Percentiles rank a stretch among this genome's conserved stretches.
These are phyloP conservation scores for Kazachstania psychrophila DNA, from an alignment of 805 yeast species.

Conservation along the genomic window DNA sequence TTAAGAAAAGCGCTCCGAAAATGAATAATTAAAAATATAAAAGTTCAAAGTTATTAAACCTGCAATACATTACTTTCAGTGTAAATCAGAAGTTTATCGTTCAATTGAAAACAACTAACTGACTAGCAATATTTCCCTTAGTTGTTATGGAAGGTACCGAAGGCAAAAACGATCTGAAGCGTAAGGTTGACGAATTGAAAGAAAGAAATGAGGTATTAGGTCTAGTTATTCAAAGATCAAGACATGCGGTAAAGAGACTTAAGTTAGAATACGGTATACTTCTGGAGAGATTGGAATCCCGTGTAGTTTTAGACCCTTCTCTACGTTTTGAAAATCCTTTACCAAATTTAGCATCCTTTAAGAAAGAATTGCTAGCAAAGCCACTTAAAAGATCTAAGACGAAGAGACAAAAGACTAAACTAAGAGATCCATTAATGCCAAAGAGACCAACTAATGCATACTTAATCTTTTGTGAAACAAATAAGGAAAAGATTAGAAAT, in stretches of 20 bases:
- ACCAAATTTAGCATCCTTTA: conserved; percentile 25
- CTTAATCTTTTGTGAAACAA: conserved; percentile 75
- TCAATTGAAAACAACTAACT: conserved; percentile 1
- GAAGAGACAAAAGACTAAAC: conserved; percentile 31
- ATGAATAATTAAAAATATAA: no score
- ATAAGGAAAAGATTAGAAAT: conserved; percentile 60
- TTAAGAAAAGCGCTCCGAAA: no score
- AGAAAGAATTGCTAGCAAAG: conserved; percentile 17
- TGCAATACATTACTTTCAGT: no score
- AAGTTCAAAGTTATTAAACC: no score
- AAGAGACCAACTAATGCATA: conserved; percentile 88
- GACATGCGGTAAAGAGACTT: conserved; percentile 63
- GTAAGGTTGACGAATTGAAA: conserved; percentile 60
- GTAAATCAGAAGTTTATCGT: background rate
- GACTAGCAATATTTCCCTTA: no score
- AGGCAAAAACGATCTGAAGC: conserved; percentile 3
- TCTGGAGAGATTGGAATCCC: conserved; percentile 66
- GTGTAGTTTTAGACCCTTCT: conserved; percentile 33
- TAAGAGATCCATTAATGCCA: conserved; percentile 77
- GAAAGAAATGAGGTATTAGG: conserved; percentile 68
- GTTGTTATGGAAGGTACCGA: background rate
- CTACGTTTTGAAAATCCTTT: conserved; percentile 24
- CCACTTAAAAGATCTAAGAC: conserved; percentile 19
- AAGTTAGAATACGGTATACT: conserved; percentile 76
- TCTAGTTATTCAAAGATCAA: conserved; percentile 67